phyloP scores from a whole-genome alignment of 495 filamentous ascomycete genomes.

The Xylaria venustula region DNA sequence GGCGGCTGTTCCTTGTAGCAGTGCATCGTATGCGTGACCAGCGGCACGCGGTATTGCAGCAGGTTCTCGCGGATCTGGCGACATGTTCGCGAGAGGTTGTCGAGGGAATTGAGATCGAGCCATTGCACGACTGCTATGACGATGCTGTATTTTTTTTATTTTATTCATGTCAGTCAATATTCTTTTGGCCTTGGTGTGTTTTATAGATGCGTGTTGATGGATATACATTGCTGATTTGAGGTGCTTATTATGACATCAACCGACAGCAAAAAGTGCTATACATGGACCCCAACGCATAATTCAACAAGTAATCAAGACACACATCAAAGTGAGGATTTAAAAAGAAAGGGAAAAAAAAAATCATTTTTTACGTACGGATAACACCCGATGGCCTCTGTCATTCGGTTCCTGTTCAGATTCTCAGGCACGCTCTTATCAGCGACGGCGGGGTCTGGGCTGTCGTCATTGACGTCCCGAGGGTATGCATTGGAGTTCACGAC shows the following conservation, averaged over 20 bases:
- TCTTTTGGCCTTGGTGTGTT: constrained; percentile 13
- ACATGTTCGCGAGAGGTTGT: constrained; percentile 76
- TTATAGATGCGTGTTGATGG: constrained; percentile 3
- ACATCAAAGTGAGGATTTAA: constrained; percentile 18
- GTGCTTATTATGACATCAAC: too few relatives aligned
- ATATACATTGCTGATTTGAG: too few relatives aligned
- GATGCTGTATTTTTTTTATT: constrained; percentile 53
- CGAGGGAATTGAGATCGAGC: constrained; percentile 82
- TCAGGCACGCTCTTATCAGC: constrained; percentile 37
- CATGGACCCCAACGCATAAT: too few relatives aligned
- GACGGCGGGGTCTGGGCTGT: constrained; percentile 19
- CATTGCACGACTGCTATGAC: constrained; percentile 68
- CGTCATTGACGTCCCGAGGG: constrained; percentile 15
- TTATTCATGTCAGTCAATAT: constrained; percentile 25
- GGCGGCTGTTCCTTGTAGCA: constrained; percentile 68
- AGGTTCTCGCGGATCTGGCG: constrained; percentile 74
- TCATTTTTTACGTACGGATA: constrained; percentile 81
- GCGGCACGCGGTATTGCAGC: constrained; percentile 68
- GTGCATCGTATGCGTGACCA: constrained; percentile 70
- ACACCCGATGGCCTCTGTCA: constrained; percentile 78
- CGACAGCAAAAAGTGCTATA: too few relatives aligned
- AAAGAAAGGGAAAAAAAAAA: too few relatives aligned
- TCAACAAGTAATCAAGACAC: constrained; percentile 9
- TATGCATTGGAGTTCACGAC: constrained; percentile 22
- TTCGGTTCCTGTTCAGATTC: constrained; percentile 65